phyloP scores from a whole-genome alignment of 805 yeast species.

The Komagataella kurtzmanii region DNA sequence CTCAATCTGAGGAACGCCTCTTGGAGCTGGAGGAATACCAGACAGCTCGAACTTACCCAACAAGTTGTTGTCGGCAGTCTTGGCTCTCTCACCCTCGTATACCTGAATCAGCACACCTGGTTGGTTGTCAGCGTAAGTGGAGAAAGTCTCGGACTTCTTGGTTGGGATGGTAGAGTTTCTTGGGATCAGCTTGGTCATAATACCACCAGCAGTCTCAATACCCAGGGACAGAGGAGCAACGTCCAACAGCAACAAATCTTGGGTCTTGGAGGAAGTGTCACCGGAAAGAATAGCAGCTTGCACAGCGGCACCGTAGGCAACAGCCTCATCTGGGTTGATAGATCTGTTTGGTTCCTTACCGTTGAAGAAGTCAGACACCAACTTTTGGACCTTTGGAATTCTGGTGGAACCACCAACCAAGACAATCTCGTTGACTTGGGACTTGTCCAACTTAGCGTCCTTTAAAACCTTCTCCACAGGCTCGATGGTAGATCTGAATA shows the following conservation, averaged over 20 bases:
- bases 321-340: conserved; percentile 97
- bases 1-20: conserved; percentile 99
- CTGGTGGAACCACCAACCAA: conserved; percentile 98
- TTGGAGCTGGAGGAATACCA: conserved; percentile 96
- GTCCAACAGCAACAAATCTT: conserved; percentile 90
- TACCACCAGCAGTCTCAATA: conserved; percentile 99
- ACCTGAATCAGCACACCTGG: conserved; percentile 98
- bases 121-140: conserved; percentile 97
- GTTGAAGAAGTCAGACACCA: conserved; percentile 91
- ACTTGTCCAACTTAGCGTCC: conserved; percentile 79
- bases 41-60: conserved; percentile 98
- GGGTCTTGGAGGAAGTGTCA: conserved; percentile 85
- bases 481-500: conserved; percentile 86
- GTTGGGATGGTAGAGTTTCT: conserved; percentile 99
- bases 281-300: conserved; percentile 96
- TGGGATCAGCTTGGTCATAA: conserved; percentile 96
- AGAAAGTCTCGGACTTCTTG: conserved; percentile 96
- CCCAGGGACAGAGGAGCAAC: conserved; percentile 98
- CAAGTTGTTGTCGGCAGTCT: conserved; percentile 93
- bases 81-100: conserved; percentile 99
- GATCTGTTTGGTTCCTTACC: conserved; percentile 96
- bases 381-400: conserved; percentile 93
- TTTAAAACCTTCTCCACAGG: conserved; percentile 90
- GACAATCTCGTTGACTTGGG: conserved; percentile 86
- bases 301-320: conserved; percentile 98